Conservation (phyloP, 1,139 yeast genomes). For the Saccharomyces hybrid region DNA sequence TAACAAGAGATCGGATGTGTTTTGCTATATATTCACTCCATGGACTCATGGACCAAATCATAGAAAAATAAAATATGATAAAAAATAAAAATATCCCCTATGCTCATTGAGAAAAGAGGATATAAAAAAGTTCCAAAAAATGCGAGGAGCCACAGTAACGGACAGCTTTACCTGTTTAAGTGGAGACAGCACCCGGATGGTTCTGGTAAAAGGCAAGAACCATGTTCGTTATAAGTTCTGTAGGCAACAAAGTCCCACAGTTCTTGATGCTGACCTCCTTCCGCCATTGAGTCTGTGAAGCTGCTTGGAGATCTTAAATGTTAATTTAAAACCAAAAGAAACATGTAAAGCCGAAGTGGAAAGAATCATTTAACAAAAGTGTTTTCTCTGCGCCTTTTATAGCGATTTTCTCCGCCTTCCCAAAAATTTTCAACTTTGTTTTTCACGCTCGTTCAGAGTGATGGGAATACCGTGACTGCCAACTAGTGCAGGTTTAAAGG, state of each 20-base stretch:
- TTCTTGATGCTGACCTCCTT: slow-evolving; percentile 29
- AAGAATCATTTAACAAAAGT: slow-evolving; percentile 5
- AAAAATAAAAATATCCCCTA: neutral
- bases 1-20: neutral
- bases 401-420: neutral
- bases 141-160: slow-evolving; percentile 7
- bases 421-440: neutral
- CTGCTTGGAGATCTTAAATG: neutral
- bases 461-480: neutral
- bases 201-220: slow-evolving; percentile 99
- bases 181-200: slow-evolving; percentile 98
- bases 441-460: neutral
- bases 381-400: neutral
- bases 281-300: neutral
- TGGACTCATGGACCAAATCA: slow-evolving; percentile 5
- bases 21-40: neutral
- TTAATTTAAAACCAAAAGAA: neutral
- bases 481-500: neutral
- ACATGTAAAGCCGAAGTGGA: neutral
- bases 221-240: slow-evolving; percentile 62
- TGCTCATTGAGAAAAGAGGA: neutral
- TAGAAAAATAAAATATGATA: neutral
- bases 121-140: neutral
- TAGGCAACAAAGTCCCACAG: slow-evolving; percentile 5
- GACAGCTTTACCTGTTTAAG: slow-evolving; percentile 44